Conservation (phyloP, 108 stramenopile species). For the Cyclotella baltica region DNA sequence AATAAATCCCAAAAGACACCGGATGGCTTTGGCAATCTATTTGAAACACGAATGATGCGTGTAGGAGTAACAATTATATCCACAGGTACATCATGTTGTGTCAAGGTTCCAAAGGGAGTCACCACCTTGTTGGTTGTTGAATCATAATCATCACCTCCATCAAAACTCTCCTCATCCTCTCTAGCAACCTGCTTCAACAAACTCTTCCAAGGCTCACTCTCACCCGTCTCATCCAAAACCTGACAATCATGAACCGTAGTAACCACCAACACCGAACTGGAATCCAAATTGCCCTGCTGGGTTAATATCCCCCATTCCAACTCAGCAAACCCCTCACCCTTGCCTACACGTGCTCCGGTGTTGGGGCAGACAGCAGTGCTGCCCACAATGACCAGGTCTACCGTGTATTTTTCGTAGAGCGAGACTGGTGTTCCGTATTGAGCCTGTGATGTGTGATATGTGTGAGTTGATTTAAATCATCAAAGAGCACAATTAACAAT, state of each 20-base stretch:
- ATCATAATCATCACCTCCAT: slow-evolving; percentile 5
- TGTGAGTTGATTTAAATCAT: not conserved
- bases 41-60: slow-evolving; percentile 61
- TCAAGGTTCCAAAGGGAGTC: slow-evolving; percentile 62
- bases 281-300: slow-evolving; percentile 69
- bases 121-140: not conserved
- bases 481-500: not conserved
- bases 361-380: slow-evolving; percentile 78
- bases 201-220: slow-evolving; percentile 40
- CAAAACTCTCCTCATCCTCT: slow-evolving; percentile 5
- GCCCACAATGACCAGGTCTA: slow-evolving; percentile 76
- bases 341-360: slow-evolving; percentile 78
- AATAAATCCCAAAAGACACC: slow-evolving; percentile 78
- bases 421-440: slow-evolving; percentile 69
- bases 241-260: slow-evolving; percentile 78
- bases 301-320: slow-evolving; percentile 82
- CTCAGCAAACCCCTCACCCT: slow-evolving; percentile 83
- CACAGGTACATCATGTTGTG: slow-evolving; percentile 78
- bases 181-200: slow-evolving; percentile 9
- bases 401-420: slow-evolving; percentile 67
- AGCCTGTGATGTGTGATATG: slow-evolving; percentile 8
- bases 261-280: slow-evolving; percentile 59
- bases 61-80: slow-evolving; percentile 81
- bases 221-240: slow-evolving; percentile 50
- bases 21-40: slow-evolving; percentile 65